A percentile compares a stretch with the other conserved stretches of the same genome.
phyloP scores from a whole-genome alignment of 495 filamentous ascomycete species.

The Daldinia vernicosa region DNA sequence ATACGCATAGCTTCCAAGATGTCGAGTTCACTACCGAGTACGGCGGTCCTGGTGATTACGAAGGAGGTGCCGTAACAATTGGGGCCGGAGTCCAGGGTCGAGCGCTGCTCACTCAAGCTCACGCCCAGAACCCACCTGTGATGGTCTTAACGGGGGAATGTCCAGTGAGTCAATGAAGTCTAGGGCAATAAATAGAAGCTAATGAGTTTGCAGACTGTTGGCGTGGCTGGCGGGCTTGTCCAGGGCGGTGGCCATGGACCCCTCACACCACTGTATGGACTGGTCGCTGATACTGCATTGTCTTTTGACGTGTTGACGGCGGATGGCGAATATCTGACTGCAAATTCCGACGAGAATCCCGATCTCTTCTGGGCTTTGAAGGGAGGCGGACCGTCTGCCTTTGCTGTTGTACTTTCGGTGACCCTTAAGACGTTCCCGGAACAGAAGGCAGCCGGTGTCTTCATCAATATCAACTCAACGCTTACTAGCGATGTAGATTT shows the following conservation, averaged over 20 bases:
- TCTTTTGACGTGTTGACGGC: slow-evolving; percentile 67
- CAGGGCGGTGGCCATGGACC: slow-evolving; percentile 69
- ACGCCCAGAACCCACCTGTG: slow-evolving; percentile 54
- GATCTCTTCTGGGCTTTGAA: slow-evolving; percentile 74
- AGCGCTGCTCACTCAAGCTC: slow-evolving; percentile 55
- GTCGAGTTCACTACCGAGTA: slow-evolving; percentile 53
- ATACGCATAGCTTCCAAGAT: slow-evolving; percentile 70
- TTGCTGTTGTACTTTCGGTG: slow-evolving; percentile 63
- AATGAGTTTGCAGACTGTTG: slow-evolving; percentile 55
- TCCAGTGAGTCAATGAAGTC: slow-evolving; percentile 47
- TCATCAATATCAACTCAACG: slow-evolving; percentile 52
- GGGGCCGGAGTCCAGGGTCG: slow-evolving; percentile 60
- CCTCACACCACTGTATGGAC: slow-evolving; percentile 59
- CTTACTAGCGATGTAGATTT: slow-evolving; percentile 47
- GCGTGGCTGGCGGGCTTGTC: slow-evolving; percentile 61
- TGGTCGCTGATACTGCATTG: slow-evolving; percentile 64
- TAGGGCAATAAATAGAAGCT: slow-evolving; percentile 51
- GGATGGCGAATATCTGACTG: slow-evolving; percentile 61
- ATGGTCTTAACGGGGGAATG: slow-evolving; percentile 60
- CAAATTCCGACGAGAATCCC: slow-evolving; percentile 57
- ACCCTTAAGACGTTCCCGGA: slow-evolving; percentile 60
- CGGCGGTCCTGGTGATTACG: slow-evolving; percentile 49
- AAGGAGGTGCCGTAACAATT: slow-evolving; percentile 56
- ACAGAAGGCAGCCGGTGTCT: slow-evolving; percentile 50
- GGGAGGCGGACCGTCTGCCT: slow-evolving; percentile 67